Base-by-base conservation (phyloP, 169 alveolate species). In the Cryptosporidium bovis region DNA sequence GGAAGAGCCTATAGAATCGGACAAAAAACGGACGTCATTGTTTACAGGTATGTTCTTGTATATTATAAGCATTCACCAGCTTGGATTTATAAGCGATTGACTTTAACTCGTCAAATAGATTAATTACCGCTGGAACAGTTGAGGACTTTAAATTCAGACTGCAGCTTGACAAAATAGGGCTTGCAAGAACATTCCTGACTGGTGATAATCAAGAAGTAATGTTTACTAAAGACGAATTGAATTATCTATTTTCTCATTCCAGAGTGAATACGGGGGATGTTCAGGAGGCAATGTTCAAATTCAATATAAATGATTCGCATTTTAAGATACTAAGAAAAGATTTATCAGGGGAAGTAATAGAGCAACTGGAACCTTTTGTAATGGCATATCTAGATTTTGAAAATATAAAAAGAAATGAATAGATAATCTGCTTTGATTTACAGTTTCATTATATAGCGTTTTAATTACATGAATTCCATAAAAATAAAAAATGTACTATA, bases 1-100 rank as follows among this genome's bases (percentile, higher is more conserved):
- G 95, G 93, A 55, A 66, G 97, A 60, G 94, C 93, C 3, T 92
- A 92, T 64, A 83, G 97, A 65, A 91, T 94, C 15, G 97, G 97
- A 6, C 95, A 94, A 82, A 94, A 90, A 89, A 91, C 89, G 83
- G 93, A 92, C 65, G 97, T 93, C 1, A 83, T 91, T 34, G 95
- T 93, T 16, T 94, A 91, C 82, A 83, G 97, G 91, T 82, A 92
- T 65, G 93, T 91, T 13, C 0, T 2, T 51, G 29, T 55, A 27
- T 2, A 4, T 27, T 8, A n/a, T 3, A 36, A 1, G 29, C 15
- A 53, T 15, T 67, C 51, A 4, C 18, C 5, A 40, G 10, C 4
- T 40, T 6, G 0, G 20, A 33, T 40, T 4, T 12, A 4, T 10
- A 3, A 31, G 3, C 13, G 13, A 40, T 5, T 3, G 27, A 40